Evolutionary conservation across 345 rosid genomes (phyloP).

Genomic region (Eucalyptus virginea): DNA sequence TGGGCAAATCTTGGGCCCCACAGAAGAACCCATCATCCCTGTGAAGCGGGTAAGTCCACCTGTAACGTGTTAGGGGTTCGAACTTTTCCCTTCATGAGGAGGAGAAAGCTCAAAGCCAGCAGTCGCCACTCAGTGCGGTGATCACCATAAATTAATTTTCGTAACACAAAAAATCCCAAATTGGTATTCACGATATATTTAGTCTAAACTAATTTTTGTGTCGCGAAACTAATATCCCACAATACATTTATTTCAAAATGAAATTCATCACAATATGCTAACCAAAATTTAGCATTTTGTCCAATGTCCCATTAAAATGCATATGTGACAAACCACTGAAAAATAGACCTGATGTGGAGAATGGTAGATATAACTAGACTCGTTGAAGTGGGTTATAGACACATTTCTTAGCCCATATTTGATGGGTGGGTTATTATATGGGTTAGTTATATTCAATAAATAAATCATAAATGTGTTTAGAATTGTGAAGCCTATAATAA

Average conservation of each 20-base stretch:
- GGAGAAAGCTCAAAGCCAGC: too few species aligned
- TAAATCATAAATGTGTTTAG: too few species aligned
- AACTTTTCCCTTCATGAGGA: too few species aligned
- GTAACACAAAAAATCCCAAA: background rate
- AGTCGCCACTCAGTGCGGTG: too few species aligned
- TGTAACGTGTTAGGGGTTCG: too few species aligned
- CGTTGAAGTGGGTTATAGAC: background rate
- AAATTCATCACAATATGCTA: background rate
- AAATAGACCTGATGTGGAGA: background rate
- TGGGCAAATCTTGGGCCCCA: too few species aligned
- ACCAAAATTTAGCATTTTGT: background rate
- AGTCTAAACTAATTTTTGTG: background rate
- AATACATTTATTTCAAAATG: background rate
- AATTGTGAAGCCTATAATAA: background rate
- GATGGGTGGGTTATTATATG: background rate
- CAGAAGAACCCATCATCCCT: too few species aligned
- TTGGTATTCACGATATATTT: accelerated
- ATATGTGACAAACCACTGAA: background rate
- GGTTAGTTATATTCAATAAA: too few species aligned
- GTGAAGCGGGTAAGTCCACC: too few species aligned
- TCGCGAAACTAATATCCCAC: accelerated
- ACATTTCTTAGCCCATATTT: too few species aligned
- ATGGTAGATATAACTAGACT: background rate
- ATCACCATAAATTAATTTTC: background rate
- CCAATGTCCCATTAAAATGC: background rate